These are phyloP conservation scores for Takashimella koratensis DNA, from an alignment of 1,284 basidiomycete genomes.

Conservation along the genomic window DNA sequence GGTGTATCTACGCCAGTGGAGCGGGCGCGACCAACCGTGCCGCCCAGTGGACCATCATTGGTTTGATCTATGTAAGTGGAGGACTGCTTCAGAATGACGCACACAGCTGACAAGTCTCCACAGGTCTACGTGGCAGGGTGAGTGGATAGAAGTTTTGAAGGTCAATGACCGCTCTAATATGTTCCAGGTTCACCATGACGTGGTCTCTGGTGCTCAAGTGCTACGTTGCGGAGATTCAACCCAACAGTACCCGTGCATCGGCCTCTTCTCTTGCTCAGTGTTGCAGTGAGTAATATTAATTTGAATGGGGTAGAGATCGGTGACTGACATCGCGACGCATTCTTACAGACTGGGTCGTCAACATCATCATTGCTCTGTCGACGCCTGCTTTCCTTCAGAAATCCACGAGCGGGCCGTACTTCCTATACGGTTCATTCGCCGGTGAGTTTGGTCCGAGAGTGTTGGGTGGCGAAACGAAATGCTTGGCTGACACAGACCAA, in stretches of 20 bases:
- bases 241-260: constrained; percentile 5
- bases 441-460: too few relatives aligned
- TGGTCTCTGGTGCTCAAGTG: constrained; percentile 6
- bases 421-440: constrained; percentile 7
- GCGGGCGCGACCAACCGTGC: background rate
- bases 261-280: constrained; percentile 5
- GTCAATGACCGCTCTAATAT: too few relatives aligned
- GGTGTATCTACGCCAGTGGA: constrained; percentile 1
- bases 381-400: constrained; percentile 7
- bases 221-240: constrained; percentile 4
- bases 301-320: too few relatives aligned
- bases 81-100: background rate
- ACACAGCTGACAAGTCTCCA: background rate
- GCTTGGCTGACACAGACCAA: too few relatives aligned
- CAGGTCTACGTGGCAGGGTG: too few relatives aligned
- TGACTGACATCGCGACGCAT: background rate
- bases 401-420: constrained; percentile 1
- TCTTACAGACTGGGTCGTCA: constrained; percentile 3
- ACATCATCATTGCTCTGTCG: constrained; percentile 3
- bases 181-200: background rate
- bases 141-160: too few relatives aligned
- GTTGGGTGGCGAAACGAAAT: too few relatives aligned
- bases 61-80: constrained; percentile 5
- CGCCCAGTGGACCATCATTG: constrained; percentile 3
- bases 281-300: constrained; percentile 4